Percentiles rank a stretch among this genome's conserved stretches.
Evolutionary conservation across 768 basidiomycete species (phyloP).

Genomic region (Lactifluus echinatus): DNA sequence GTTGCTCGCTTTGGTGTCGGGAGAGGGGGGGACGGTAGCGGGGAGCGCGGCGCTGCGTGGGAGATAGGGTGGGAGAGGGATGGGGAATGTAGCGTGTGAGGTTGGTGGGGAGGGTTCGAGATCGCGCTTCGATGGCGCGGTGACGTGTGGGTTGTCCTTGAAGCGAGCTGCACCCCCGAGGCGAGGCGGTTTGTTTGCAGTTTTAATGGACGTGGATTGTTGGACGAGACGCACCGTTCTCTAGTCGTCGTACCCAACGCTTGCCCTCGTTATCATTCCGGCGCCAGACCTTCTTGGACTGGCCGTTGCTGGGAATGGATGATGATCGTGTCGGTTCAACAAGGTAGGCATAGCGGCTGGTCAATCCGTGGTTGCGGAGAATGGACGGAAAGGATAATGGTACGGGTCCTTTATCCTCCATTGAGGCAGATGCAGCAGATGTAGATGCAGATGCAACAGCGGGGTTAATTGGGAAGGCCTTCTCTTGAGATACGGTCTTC

Average conservation of each 20-base stretch:
- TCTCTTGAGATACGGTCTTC: not conserved
- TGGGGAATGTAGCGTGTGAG: conserved; percentile 56
- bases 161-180: conserved; percentile 48
- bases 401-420: conserved; percentile 28
- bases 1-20: conserved; percentile 44
- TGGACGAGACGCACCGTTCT: conserved; percentile 49
- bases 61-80: conserved; percentile 64
- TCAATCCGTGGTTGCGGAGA: conserved; percentile 49
- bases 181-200: not conserved
- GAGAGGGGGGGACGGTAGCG: conserved; percentile 30
- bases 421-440: too few relatives aligned
- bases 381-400: conserved; percentile 68
- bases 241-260: conserved; percentile 66
- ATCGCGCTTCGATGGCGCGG: conserved; percentile 52
- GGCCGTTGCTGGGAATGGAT: not conserved
- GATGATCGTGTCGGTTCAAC: conserved; percentile 7
- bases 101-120: conserved; percentile 37
- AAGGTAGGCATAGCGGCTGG: conserved; percentile 47
- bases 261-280: conserved; percentile 67
- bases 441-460: not conserved
- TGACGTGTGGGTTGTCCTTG: conserved; percentile 62
- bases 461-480: not conserved
- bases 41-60: conserved; percentile 52
- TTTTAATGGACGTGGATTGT: not conserved
- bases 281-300: conserved; percentile 34